Conservation (phyloP, 306 rosid genomes). For the Delonix regia region DNA sequence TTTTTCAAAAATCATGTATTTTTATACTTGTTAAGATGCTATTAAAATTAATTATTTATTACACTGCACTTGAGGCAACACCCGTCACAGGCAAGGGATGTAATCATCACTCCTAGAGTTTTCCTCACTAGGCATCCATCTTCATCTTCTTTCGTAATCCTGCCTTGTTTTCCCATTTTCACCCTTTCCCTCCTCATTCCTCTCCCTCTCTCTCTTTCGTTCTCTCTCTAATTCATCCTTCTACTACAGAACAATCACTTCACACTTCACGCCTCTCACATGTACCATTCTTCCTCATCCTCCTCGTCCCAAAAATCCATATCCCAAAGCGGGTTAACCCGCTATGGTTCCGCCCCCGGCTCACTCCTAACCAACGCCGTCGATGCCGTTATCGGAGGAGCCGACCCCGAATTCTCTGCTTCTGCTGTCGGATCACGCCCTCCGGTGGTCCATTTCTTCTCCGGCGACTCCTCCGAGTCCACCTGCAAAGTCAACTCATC, state of each 20-base stretch:
- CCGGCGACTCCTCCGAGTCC: constrained; percentile 40
- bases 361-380: constrained; percentile 19
- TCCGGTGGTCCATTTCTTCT: constrained; percentile 32
- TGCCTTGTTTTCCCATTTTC: background rate
- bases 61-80: background rate
- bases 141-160: background rate
- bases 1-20: too few species aligned
- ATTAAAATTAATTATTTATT: background rate
- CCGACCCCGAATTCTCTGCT: constrained; percentile 44
- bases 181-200: background rate
- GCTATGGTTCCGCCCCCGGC: constrained; percentile 23
- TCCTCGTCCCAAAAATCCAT: constrained; percentile 44
- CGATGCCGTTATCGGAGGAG: constrained; percentile 4
- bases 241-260: background rate
- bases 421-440: constrained; percentile 32
- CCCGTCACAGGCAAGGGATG: background rate
- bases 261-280: background rate
- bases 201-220: background rate
- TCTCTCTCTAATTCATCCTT: too few species aligned
- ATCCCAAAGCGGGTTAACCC: constrained; percentile 13
- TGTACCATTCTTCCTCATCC: constrained; percentile 53
- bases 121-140: background rate
- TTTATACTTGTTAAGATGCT: too few species aligned
- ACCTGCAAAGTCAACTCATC: constrained; percentile 10
- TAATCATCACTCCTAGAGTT: background rate